Evolutionary conservation across 1,284 basidiomycete species (phyloP).

Genomic region (Somion occarium): DNA sequence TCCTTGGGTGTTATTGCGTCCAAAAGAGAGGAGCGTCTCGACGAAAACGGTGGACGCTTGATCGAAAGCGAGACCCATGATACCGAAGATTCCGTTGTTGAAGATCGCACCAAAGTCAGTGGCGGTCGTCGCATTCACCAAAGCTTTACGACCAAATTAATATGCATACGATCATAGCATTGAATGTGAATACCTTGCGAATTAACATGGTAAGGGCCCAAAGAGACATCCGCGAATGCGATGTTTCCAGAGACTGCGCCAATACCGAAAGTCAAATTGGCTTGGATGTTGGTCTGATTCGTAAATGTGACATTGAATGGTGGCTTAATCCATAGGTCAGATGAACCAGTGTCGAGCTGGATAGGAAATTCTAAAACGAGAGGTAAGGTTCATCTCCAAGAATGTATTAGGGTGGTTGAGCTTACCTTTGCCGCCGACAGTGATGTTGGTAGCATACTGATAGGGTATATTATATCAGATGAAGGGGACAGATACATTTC

Average conservation of each 20-base stretch:
- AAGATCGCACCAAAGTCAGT: slow-evolving; percentile 20
- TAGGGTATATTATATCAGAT: slow-evolving; percentile 2
- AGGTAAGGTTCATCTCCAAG: background rate
- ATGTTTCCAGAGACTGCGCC: slow-evolving; percentile 21
- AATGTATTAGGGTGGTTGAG: background rate
- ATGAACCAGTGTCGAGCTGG: slow-evolving; percentile 23
- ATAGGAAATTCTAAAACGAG: slow-evolving; percentile 16
- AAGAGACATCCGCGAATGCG: slow-evolving; percentile 21
- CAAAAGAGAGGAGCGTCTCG: slow-evolving; percentile 10
- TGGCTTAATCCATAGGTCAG: slow-evolving; percentile 20
- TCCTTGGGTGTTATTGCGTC: slow-evolving; percentile 14
- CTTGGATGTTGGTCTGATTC: slow-evolving; percentile 18
- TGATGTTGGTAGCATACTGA: slow-evolving; percentile 24
- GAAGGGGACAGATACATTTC: no score
- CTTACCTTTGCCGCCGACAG: slow-evolving; percentile 17
- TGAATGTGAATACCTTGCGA: slow-evolving; percentile 22
- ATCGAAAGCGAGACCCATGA: slow-evolving; percentile 25
- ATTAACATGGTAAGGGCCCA: slow-evolving; percentile 24
- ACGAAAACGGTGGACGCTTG: slow-evolving; percentile 17
- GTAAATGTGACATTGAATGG: slow-evolving; percentile 12
- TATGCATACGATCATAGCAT: background rate
- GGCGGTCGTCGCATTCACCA: slow-evolving; percentile 24
- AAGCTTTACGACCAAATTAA: slow-evolving; percentile 18
- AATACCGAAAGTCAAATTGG: slow-evolving; percentile 19
- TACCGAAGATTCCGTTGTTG: slow-evolving; percentile 19